phyloP scores from a whole-genome alignment of 352 stramenopile species.

The Pythium folliculosum region DNA sequence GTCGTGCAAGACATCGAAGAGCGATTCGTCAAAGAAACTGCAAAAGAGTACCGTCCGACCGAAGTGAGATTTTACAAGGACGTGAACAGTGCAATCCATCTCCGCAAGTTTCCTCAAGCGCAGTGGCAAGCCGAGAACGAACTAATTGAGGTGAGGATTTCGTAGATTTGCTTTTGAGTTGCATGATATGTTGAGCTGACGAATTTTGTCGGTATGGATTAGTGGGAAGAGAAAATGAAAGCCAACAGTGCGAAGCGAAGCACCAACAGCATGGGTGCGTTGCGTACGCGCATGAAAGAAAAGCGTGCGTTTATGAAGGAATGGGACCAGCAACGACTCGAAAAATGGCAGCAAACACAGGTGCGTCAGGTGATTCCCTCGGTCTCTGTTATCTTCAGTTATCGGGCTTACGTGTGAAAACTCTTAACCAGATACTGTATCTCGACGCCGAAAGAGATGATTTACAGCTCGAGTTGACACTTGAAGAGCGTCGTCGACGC shows the following conservation, averaged over 20 bases:
- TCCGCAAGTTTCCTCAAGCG: conserved; percentile 60
- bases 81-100: conserved; percentile 69
- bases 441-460: conserved; percentile 48
- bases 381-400: background rate
- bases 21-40: conserved; percentile 49
- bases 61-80: conserved; percentile 57
- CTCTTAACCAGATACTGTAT: conserved; percentile 31
- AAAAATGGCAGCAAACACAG: conserved; percentile 62
- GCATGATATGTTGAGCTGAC: background rate
- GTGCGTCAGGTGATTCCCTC: conserved; percentile 21
- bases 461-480: conserved; percentile 58
- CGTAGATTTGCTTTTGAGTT: background rate
- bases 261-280: conserved; percentile 28
- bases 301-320: conserved; percentile 60
- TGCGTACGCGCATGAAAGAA: conserved; percentile 55
- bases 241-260: conserved; percentile 26
- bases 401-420: background rate
- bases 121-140: conserved; percentile 63
- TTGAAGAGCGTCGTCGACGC: conserved; percentile 49
- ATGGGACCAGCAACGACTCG: conserved; percentile 57
- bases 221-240: conserved; percentile 40
- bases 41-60: conserved; percentile 43
- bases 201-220: background rate
- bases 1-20: conserved; percentile 50
- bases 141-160: conserved; percentile 32